Evolutionary conservation across 148 eudicot genomes (phyloP).

Genomic region (Silene conica): DNA sequence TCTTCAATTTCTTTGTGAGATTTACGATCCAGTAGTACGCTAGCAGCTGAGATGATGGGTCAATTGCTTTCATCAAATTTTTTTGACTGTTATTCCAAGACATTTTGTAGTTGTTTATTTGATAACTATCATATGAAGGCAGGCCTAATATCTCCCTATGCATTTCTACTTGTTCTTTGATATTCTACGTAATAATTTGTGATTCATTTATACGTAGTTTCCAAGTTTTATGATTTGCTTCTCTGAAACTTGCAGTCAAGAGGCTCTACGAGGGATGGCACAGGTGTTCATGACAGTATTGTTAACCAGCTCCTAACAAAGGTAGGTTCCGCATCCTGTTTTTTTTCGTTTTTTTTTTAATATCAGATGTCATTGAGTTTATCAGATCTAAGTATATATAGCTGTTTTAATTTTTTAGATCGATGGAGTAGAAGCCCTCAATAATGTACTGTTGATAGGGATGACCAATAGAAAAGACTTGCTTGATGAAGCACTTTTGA

Average conservation of each 20-base stretch:
- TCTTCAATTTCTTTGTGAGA: too few species aligned
- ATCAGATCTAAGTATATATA: neutral
- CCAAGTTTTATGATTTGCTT: neutral
- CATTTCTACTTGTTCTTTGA: neutral
- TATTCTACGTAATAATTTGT: neutral
- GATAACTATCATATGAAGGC: neutral
- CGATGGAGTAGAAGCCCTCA: conserved; percentile 98
- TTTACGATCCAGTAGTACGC: neutral
- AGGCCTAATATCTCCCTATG: neutral
- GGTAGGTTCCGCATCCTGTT: conserved; percentile 37
- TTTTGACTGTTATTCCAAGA: neutral
- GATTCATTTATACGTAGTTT: neutral
- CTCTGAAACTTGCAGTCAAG: conserved; percentile 57
- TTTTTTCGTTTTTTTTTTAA: neutral
- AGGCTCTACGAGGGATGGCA: conserved; percentile 99
- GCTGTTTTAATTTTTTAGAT: conserved; percentile 41
- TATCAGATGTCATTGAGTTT: neutral
- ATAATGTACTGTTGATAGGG: conserved; percentile 94
- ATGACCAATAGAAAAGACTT: conserved; percentile 99
- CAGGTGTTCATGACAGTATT: conserved; percentile 98
- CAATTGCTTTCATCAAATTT: neutral
- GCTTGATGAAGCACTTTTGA: conserved; percentile 98
- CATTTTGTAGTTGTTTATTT: neutral
- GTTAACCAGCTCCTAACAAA: conserved; percentile 97
- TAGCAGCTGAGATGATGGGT: neutral